phyloP scores from a whole-genome alignment of 352 stramenopile genomes.

The Globisporangium middletonii region DNA sequence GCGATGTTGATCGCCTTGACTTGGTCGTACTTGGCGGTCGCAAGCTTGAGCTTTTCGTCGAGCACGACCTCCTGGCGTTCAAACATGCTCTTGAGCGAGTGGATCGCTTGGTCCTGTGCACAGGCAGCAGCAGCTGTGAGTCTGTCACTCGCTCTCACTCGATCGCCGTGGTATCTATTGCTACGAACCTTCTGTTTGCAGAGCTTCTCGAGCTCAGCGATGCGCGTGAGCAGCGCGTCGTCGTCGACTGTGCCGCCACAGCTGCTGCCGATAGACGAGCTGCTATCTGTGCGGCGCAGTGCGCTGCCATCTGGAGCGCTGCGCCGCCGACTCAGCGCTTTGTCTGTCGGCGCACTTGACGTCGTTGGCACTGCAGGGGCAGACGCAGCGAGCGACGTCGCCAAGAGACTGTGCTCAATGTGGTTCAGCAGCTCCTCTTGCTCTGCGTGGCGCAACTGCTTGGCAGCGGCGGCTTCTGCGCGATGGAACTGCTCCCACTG shows the following conservation, averaged over 20 bases:
- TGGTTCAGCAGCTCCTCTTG: slow-evolving; percentile 54
- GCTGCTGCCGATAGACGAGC: background rate
- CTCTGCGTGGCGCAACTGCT: slow-evolving; percentile 26
- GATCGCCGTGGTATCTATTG: too few relatives aligned
- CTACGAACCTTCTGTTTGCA: slow-evolving; percentile 65
- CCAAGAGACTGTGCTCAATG: slow-evolving; percentile 34
- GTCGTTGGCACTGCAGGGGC: background rate
- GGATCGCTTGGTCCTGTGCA: slow-evolving; percentile 54
- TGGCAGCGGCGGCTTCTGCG: slow-evolving; percentile 30
- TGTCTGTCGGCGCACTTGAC: background rate
- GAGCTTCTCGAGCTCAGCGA: slow-evolving; percentile 65
- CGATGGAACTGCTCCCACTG: slow-evolving; percentile 58
- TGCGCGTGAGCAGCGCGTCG: slow-evolving; percentile 21
- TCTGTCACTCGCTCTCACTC: background rate
- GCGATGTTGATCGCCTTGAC: slow-evolving; percentile 77
- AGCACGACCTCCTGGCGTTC: slow-evolving; percentile 63
- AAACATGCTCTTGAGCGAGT: slow-evolving; percentile 54
- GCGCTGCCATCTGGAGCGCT: slow-evolving; percentile 11
- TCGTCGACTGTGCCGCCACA: slow-evolving; percentile 1
- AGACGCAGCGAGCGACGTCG: slow-evolving; percentile 26
- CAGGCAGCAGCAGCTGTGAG: background rate
- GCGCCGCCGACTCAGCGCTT: slow-evolving; percentile 5
- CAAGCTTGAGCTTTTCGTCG: slow-evolving; percentile 64
- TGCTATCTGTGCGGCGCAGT: slow-evolving; percentile 4
- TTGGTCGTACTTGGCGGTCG: slow-evolving; percentile 71